Evolutionary conservation across 768 basidiomycete species (phyloP).

Genomic region (Cytidiella melzeri): DNA sequence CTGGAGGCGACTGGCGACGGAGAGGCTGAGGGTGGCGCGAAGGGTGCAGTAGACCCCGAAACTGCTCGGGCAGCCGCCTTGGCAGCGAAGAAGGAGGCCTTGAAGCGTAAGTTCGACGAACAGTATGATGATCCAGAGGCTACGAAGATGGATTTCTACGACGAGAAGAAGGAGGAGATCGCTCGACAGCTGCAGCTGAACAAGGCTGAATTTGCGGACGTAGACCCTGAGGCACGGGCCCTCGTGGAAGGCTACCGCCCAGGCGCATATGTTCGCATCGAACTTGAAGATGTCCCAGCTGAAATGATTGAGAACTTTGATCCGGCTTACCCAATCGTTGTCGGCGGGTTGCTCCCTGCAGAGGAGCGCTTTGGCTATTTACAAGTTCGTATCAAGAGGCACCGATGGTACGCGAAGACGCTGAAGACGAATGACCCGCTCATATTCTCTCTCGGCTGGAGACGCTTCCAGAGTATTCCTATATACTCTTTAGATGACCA

Average conservation of each 20-base stretch:
- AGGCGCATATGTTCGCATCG: constrained; percentile 89
- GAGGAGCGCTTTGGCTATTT: constrained; percentile 93
- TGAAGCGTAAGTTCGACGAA: constrained; percentile 95
- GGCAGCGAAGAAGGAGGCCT: constrained; percentile 79
- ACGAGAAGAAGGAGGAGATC: constrained; percentile 88
- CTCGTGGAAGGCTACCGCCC: constrained; percentile 89
- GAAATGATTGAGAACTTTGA: constrained; percentile 94
- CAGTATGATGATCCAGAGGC: constrained; percentile 89
- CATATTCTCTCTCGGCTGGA: constrained; percentile 95
- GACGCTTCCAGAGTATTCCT: constrained; percentile 91
- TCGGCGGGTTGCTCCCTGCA: constrained; percentile 84
- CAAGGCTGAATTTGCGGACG: constrained; percentile 74
- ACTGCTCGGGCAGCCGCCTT: constrained; percentile 46
- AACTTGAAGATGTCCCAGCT: constrained; percentile 77
- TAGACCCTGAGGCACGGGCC: constrained; percentile 71
- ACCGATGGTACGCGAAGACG: constrained; percentile 87
- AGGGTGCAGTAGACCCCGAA: constrained; percentile 26
- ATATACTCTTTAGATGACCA: constrained; percentile 98
- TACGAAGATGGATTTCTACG: constrained; percentile 81
- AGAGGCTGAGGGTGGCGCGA: neutral
- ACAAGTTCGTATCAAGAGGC: constrained; percentile 93
- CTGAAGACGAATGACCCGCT: constrained; percentile 97
- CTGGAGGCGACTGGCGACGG: constrained; percentile 26
- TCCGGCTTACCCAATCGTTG: constrained; percentile 81
- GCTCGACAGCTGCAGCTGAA: constrained; percentile 78